Conservation (phyloP, 1,284 basidiomycete genomes). For the Trichosporon inkin region DNA sequence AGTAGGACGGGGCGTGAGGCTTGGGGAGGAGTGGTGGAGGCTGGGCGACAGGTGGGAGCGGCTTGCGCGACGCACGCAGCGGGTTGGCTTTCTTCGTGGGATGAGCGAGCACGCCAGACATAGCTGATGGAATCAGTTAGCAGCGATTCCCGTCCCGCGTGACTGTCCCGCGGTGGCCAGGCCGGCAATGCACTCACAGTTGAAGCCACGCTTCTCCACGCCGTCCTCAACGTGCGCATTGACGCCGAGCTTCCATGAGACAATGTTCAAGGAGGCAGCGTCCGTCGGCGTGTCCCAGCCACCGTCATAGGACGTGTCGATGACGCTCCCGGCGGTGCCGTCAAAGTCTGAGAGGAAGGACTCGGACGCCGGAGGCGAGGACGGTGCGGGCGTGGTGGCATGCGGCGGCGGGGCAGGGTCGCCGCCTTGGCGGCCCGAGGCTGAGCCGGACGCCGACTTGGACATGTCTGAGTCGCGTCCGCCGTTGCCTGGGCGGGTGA, state of each 20-base stretch:
- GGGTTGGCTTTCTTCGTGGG: constrained; percentile 78
- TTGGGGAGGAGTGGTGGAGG: constrained; percentile 66
- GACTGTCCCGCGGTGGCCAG: not conserved
- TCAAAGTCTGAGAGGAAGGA: constrained; percentile 46
- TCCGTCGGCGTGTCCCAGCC: constrained; percentile 35
- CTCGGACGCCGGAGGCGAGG: constrained; percentile 44
- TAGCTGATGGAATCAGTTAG: constrained; percentile 51
- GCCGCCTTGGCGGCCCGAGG: constrained; percentile 1
- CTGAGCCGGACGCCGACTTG: constrained; percentile 21
- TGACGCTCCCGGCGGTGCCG: constrained; percentile 40
- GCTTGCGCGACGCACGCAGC: constrained; percentile 70
- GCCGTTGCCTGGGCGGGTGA: constrained; percentile 1
- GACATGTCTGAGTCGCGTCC: constrained; percentile 27
- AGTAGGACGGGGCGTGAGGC: constrained; percentile 56
- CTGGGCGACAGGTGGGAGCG: constrained; percentile 63
- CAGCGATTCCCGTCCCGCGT: not conserved
- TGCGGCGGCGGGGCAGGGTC: constrained; percentile 15
- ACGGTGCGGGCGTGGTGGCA: constrained; percentile 29
- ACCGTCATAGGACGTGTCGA: constrained; percentile 36
- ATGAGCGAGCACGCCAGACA: constrained; percentile 75
- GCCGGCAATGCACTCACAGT: constrained; percentile 26
- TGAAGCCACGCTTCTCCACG: constrained; percentile 45
- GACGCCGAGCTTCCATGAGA: constrained; percentile 38
- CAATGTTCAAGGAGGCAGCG: constrained; percentile 39
- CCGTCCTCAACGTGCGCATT: constrained; percentile 34